Evolutionary conservation across 176 grass and related monocot genomes (phyloP).

Genomic region (Calamus simplicifolius): DNA sequence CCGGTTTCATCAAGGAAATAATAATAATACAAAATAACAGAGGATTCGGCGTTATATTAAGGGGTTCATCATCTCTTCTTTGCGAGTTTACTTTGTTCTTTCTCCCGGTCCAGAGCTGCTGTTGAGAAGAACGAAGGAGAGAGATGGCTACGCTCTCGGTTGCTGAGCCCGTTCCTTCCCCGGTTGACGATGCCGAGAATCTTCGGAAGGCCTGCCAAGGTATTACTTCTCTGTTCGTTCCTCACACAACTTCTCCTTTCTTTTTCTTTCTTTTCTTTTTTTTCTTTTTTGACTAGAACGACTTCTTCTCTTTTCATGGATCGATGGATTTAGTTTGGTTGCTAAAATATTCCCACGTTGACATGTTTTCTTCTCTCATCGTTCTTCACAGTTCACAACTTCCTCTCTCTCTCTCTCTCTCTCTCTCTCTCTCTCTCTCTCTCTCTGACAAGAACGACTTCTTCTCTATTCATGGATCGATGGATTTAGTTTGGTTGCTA

Average conservation of each 20-base stretch:
- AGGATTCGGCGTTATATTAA: too few relatives aligned
- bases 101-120: too few relatives aligned
- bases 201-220: slow-evolving; percentile 80
- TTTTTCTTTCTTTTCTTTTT: too few relatives aligned
- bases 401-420: not conserved
- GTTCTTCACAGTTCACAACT: too few relatives aligned
- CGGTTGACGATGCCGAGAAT: slow-evolving; percentile 59
- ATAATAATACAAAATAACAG: too few relatives aligned
- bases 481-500: not conserved
- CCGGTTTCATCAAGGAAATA: too few relatives aligned
- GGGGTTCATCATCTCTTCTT: too few relatives aligned
- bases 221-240: not conserved
- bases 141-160: slow-evolving; percentile 57
- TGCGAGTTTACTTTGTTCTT: too few relatives aligned
- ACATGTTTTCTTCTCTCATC: not conserved
- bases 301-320: not conserved
- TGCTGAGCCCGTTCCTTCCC: slow-evolving; percentile 45
- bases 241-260: not conserved
- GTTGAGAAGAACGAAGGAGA: not conserved
- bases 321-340: not conserved
- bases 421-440: too few relatives aligned
- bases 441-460: too few relatives aligned
- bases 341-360: too few relatives aligned
- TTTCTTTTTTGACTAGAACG: too few relatives aligned
- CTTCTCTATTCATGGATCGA: not conserved